Conservation (phyloP, 192 early-diverging fungal species). For the Entomortierella lignicola region DNA sequence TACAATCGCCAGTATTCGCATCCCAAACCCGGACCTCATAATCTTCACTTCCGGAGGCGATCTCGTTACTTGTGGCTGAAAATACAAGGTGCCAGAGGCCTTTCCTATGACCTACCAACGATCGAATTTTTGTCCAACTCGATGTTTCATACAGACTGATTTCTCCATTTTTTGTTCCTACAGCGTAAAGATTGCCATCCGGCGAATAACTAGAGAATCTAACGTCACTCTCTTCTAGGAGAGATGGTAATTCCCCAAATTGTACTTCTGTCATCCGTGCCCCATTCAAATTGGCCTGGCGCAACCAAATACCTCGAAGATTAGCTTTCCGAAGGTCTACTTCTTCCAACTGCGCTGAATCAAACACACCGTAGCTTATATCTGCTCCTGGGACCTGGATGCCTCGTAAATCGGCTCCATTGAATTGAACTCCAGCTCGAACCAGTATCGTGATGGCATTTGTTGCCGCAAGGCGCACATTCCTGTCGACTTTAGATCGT, state of each 20-base stretch:
- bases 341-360: too few relatives aligned
- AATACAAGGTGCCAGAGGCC: not conserved
- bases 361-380: too few relatives aligned
- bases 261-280: not conserved
- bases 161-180: too few relatives aligned
- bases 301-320: too few relatives aligned
- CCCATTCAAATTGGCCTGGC: not conserved
- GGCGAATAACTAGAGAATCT: too few relatives aligned
- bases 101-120: not conserved
- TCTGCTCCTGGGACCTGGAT: too few relatives aligned
- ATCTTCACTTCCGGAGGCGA: conserved; percentile 3
- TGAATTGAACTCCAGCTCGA: too few relatives aligned
- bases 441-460: not conserved
- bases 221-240: not conserved
- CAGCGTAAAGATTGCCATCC: too few relatives aligned
- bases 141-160: not conserved
- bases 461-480: not conserved
- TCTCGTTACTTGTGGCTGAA: conserved; percentile 1
- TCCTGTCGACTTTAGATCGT: not conserved
- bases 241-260: not conserved
- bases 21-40: conserved; percentile 1
- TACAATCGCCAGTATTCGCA: not conserved
- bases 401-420: too few relatives aligned
- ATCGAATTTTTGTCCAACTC: not conserved
- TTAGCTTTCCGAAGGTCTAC: too few relatives aligned